phyloP scores from a whole-genome alignment of 179 eudicot species.

The Camellia oleifera region DNA sequence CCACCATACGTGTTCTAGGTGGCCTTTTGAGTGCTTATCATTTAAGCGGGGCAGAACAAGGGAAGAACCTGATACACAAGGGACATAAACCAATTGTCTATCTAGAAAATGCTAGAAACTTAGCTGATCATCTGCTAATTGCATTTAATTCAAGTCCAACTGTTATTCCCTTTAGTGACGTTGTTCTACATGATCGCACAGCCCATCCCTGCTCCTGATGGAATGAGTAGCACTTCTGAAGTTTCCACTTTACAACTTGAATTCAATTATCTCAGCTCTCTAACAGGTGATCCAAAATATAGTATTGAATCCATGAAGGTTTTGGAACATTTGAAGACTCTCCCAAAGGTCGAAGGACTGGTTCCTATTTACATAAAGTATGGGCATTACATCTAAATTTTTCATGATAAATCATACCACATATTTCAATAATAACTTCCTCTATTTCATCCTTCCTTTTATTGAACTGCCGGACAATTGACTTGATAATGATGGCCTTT shows the following conservation, averaged over 20 bases:
- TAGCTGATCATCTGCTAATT: slow-evolving; percentile 78
- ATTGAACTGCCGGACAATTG: not conserved
- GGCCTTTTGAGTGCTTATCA: slow-evolving; percentile 99
- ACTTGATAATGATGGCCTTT: slow-evolving; percentile 7
- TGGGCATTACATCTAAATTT: slow-evolving; percentile 12
- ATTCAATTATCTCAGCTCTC: slow-evolving; percentile 83
- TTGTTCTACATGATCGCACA: slow-evolving; percentile 60
- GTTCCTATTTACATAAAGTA: slow-evolving; percentile 96
- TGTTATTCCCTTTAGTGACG: slow-evolving; percentile 88
- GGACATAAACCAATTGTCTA: slow-evolving; percentile 80
- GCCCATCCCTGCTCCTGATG: slow-evolving; percentile 89
- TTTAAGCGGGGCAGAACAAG: slow-evolving; percentile 60
- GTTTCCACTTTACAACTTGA: slow-evolving; percentile 91
- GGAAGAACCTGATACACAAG: slow-evolving; percentile 25
- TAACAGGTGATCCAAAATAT: slow-evolving; percentile 85
- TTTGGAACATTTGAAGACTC: slow-evolving; percentile 74
- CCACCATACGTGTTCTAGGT: slow-evolving; percentile 92
- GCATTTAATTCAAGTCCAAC: slow-evolving; percentile 93
- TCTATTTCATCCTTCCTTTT: not conserved
- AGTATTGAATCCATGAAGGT: slow-evolving; percentile 85
- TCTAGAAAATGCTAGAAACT: slow-evolving; percentile 69
- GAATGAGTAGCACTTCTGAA: slow-evolving; percentile 95
- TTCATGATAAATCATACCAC: not conserved
- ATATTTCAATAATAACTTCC: not conserved
- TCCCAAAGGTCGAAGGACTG: slow-evolving; percentile 89